phyloP scores from a whole-genome alignment of 192 early-diverging fungal species.

The Coemansia sp. region DNA sequence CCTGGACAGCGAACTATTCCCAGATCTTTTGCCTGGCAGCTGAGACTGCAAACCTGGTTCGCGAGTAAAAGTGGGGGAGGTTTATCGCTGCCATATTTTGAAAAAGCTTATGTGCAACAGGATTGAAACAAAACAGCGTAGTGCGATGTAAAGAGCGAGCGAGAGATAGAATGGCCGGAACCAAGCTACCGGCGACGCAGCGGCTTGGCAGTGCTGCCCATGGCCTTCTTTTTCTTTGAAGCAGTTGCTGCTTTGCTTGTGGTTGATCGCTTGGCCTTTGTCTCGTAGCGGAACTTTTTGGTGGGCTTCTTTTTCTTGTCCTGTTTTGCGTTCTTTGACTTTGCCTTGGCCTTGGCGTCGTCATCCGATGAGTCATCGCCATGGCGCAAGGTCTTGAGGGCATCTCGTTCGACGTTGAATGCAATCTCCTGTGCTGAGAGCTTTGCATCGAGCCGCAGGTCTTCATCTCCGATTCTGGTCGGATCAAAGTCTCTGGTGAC shows the following conservation, averaged over 20 bases:
- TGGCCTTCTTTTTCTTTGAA: background rate
- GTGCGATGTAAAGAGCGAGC: background rate
- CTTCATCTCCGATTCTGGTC: slow-evolving; percentile 16
- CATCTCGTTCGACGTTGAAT: slow-evolving; percentile 16
- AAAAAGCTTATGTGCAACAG: too few relatives aligned
- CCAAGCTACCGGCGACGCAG: background rate
- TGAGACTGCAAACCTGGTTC: too few relatives aligned
- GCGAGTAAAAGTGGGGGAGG: too few relatives aligned
- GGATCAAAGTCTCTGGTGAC: slow-evolving; percentile 71
- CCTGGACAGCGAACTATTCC: too few relatives aligned
- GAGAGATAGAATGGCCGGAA: background rate
- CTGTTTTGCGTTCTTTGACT: slow-evolving; percentile 6
- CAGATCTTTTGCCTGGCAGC: too few relatives aligned
- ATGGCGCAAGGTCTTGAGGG: slow-evolving; percentile 6
- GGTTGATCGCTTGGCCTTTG: slow-evolving; percentile 40
- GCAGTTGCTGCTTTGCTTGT: slow-evolving; percentile 1
- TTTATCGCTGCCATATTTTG: too few relatives aligned
- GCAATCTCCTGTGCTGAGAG: slow-evolving; percentile 33
- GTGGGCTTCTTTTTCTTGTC: slow-evolving; percentile 12
- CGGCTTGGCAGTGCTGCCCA: background rate
- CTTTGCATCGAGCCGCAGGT: slow-evolving; percentile 16
- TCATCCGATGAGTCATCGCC: slow-evolving; percentile 3
- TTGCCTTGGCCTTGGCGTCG: background rate
- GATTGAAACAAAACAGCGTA: background rate
- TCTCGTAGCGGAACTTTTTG: slow-evolving; percentile 56